Conservation (phyloP, 2,329 filamentous ascomycete genomes). For the Aspergillus cejpii region DNA sequence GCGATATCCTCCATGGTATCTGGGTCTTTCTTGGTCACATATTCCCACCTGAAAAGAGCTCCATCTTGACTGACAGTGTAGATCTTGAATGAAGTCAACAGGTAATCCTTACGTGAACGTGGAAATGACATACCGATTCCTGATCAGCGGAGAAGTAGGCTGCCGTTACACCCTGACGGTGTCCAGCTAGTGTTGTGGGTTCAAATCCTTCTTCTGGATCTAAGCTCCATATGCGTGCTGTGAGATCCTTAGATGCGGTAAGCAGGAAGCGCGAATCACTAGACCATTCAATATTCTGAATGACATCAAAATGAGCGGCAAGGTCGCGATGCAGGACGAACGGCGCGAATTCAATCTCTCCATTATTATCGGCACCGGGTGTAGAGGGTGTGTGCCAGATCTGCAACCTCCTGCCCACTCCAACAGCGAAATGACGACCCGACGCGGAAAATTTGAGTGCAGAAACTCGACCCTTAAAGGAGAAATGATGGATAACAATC, state of each 20-base stretch:
- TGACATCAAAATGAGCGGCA: slow-evolving; percentile 78
- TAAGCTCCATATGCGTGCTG: slow-evolving; percentile 89
- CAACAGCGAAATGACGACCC: slow-evolving; percentile 83
- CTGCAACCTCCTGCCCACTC: slow-evolving; percentile 78
- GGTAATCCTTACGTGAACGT: neutral
- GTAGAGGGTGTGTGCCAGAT: slow-evolving; percentile 94
- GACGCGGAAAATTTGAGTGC: slow-evolving; percentile 86
- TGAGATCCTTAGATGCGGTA: slow-evolving; percentile 85
- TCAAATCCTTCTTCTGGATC: slow-evolving; percentile 79
- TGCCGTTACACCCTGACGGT: slow-evolving; percentile 82
- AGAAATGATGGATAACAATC: slow-evolving; percentile 87
- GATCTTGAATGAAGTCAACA: slow-evolving; percentile 46
- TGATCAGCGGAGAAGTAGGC: slow-evolving; percentile 96
- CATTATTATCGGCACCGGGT: slow-evolving; percentile 68
- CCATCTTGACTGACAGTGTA: slow-evolving; percentile 97
- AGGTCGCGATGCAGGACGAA: slow-evolving; percentile 85
- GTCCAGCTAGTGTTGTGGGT: slow-evolving; percentile 82
- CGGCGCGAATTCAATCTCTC: slow-evolving; percentile 87
- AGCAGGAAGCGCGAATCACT: slow-evolving; percentile 93
- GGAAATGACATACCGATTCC: slow-evolving; percentile 54
- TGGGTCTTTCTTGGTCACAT: slow-evolving; percentile 57
- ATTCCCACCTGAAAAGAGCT: slow-evolving; percentile 92
- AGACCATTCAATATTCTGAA: slow-evolving; percentile 88
- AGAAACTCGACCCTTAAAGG: slow-evolving; percentile 77
- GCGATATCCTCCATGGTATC: slow-evolving; percentile 56